Evolutionary conservation across 768 basidiomycete species (phyloP).

Genomic region (Lenzites betulinus): DNA sequence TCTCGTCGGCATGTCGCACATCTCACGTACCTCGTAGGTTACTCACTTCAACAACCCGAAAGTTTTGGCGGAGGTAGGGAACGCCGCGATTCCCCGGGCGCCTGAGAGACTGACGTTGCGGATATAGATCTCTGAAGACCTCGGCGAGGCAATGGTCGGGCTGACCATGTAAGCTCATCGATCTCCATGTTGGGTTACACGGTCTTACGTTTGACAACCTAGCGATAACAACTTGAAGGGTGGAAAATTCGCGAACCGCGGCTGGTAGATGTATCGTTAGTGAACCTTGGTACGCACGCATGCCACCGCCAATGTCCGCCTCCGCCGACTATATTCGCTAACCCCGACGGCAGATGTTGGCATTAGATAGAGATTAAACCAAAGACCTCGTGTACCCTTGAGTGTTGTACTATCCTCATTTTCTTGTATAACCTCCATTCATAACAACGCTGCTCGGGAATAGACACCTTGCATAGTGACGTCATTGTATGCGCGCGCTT

Average conservation of each 20-base stretch:
- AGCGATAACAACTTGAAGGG: conserved; percentile 73
- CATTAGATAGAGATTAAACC: not conserved
- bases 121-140: conserved; percentile 69
- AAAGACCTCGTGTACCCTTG: not conserved
- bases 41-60: conserved; percentile 97
- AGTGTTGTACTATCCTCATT: conserved; percentile 2
- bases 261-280: conserved; percentile 45
- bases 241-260: conserved; percentile 67
- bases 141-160: conserved; percentile 94
- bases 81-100: not conserved
- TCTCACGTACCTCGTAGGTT: conserved; percentile 43
- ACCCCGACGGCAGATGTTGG: not conserved
- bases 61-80: conserved; percentile 78
- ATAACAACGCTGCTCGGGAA: not conserved
- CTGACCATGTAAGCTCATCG: conserved; percentile 71
- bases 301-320: not conserved
- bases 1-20: not conserved
- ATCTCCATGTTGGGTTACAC: not conserved
- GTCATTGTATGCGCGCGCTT: conserved; percentile 4
- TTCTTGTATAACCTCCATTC: conserved; percentile 3
- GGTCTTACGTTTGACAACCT: conserved; percentile 2
- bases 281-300: not conserved
- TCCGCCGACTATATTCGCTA: not conserved
- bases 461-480: not conserved
- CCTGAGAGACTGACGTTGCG: conserved; percentile 3